Base-by-base conservation (phyloP, 257 asterid species). In the Nicotiana attenuata region DNA sequence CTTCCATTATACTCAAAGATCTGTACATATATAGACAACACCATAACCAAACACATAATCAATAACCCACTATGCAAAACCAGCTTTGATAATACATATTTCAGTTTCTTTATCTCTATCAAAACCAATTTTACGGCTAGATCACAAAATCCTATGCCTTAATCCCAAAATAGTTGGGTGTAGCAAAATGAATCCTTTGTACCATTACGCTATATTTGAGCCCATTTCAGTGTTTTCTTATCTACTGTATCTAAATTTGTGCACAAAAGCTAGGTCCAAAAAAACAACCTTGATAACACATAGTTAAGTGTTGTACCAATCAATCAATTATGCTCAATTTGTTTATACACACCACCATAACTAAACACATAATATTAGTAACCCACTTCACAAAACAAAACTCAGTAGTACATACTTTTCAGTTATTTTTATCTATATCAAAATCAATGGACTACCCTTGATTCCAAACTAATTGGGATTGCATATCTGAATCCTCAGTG, bases 1-100 rank as follows among this genome's bases (percentile, higher is more conserved):
- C 99, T 95, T 80, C 99, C 99, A 89, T 95, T 95, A 84, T 95
- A 95, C 91, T 95, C 98, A 73, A 95, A 93, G 89, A 95, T 95
- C 99, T 95, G 92, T 56, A 11, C 71, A 19, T 28, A 29, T 28
- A 65, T n/a, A n/a, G n/a, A n/a, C 13, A 65, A 28, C 45, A 16
- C 7, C 45, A 65, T 14, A 5, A 13, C 69, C 69, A 64, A 63
- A 26, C 38, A 64, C 8, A 20, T 10, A 29, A 33, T 65, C 71
- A 28, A 5, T 28, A 28, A 65, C 5, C 11, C 10, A 29, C 71
- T 14, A 31, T 9, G 35, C 3, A 24, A 63, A 61, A 61, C 66
- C 66, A 60, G 33, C 69, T 26, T 64, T 64, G 33, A 14, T 28
- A 28, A 65, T 14, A 5, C 45, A 29, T 63, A 13, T 65, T 65